Evolutionary conservation across 2,329 filamentous ascomycete genomes (phyloP), one percentile per base, ranked within the genome.

Genomic region (Cladophialophora yegresii): DNA sequence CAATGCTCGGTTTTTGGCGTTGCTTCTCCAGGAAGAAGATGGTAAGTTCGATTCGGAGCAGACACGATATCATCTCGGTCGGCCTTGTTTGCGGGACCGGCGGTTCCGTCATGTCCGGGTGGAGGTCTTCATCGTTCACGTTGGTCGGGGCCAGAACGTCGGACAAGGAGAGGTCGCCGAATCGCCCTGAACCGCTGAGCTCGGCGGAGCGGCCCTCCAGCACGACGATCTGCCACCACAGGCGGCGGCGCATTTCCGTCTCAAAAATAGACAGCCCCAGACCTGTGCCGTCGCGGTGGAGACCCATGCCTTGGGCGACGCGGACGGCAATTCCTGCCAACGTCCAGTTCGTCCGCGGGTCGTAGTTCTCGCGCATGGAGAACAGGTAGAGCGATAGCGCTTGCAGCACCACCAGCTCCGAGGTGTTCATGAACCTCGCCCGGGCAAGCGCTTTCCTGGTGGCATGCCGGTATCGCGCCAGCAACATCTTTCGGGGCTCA

Each of bases 311-410:
- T 51, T 72, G 71, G 3, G 77, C 77, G 33, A 80, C 74, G n/a
- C 79, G 77, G 56, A 78, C 72, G 50, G 78, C 73, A 43, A 81
- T 65, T 7, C 78, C 75, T 53, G 73, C 74, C 75, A 81, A 74
- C 2, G 78, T 77, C 78, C 79, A 80, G 5, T 77, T 75, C 63
- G 79, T 80, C 51, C 77, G 77, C 26, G 77, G 77, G 73, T 70
- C 79, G 76, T 68, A 79, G 71, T 64, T 73, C 72, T 58, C 77
- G 80, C 80, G 45, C 82, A 78, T 12, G 79, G 76, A 64, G 83
- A 87, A 83, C 22, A 89, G 74, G 71, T 88, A 89, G 33, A 88
- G 76, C 7, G 86, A 78, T 40, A 87, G 83, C 0, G 86, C 84
- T 73, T 89, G 86, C 13, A 89, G 76, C 5, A 88, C 81, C 33